Evolutionary conservation across 2,329 filamentous ascomycete genomes (phyloP).

Genomic region (Juglanconis oblonga): DNA sequence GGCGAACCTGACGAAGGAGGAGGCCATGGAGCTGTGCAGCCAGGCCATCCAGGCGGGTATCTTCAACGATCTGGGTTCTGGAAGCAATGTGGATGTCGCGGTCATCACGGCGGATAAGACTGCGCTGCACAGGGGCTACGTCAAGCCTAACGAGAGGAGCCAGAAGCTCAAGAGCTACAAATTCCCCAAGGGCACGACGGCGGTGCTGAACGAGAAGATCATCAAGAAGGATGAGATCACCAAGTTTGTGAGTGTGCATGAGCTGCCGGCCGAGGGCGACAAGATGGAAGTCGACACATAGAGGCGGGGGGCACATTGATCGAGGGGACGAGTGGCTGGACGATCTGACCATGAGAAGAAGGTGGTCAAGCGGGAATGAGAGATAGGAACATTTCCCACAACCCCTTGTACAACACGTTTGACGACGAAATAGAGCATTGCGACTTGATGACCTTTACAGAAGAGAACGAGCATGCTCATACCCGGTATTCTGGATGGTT

Average conservation of each 20-base stretch:
- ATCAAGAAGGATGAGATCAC: slow-evolving; percentile 92
- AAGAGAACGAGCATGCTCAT: neutral
- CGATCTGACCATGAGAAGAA: neutral
- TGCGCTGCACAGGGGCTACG: slow-evolving; percentile 86
- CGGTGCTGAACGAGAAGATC: slow-evolving; percentile 91
- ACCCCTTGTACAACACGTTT: slow-evolving; percentile 16
- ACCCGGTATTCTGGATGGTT: no score
- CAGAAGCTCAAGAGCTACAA: slow-evolving; percentile 92
- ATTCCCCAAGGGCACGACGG: slow-evolving; percentile 89
- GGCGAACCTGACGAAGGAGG: slow-evolving; percentile 69
- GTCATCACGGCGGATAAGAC: slow-evolving; percentile 96
- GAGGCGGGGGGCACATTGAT: neutral
- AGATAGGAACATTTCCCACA: neutral
- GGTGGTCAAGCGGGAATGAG: neutral
- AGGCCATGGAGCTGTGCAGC: slow-evolving; percentile 76
- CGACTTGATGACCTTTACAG: slow-evolving; percentile 5
- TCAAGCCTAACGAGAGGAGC: slow-evolving; percentile 86
- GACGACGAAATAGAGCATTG: slow-evolving; percentile 17
- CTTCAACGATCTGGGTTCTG: slow-evolving; percentile 96
- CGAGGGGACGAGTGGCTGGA: neutral
- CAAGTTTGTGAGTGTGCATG: slow-evolving; percentile 90
- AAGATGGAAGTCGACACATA: slow-evolving; percentile 68
- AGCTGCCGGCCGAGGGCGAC: slow-evolving; percentile 70
- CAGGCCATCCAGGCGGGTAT: slow-evolving; percentile 95
- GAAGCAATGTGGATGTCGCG: slow-evolving; percentile 95